phyloP scores from a whole-genome alignment of 306 rosid genomes.

The Cucurbita moschata region DNA sequence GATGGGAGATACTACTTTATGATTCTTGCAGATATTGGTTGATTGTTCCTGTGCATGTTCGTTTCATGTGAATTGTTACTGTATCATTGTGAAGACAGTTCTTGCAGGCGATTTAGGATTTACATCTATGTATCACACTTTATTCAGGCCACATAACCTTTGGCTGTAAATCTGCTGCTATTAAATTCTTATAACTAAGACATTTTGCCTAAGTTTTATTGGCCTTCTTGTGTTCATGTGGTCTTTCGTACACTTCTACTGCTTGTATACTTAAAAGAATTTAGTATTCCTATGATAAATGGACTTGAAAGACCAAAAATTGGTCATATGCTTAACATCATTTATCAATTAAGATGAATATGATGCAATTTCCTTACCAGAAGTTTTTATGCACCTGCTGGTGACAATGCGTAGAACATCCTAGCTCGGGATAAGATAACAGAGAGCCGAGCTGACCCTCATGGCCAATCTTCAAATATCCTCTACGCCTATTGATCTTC shows the following conservation, averaged over 20 bases:
- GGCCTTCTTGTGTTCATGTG: neutral
- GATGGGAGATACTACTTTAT: neutral
- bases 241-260: neutral
- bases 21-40: neutral
- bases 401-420: neutral
- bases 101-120: neutral
- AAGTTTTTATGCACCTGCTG: neutral
- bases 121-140: neutral
- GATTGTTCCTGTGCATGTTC: neutral
- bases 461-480: neutral
- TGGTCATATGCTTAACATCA: neutral
- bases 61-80: neutral
- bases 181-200: neutral
- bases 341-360: neutral
- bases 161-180: neutral
- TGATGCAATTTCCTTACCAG: neutral
- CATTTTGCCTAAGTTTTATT: neutral
- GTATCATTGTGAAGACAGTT: neutral
- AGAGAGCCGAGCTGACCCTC: neutral
- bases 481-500: neutral
- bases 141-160: neutral
- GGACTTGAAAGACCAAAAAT: too few species aligned
- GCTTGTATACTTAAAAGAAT: neutral
- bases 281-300: too few species aligned
- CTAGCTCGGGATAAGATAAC: too few species aligned